A percentile compares a stretch with the other conserved stretches of the same genome.
Conservation (phyloP, 257 asterid species). For the Haberlea rhodopensis region DNA sequence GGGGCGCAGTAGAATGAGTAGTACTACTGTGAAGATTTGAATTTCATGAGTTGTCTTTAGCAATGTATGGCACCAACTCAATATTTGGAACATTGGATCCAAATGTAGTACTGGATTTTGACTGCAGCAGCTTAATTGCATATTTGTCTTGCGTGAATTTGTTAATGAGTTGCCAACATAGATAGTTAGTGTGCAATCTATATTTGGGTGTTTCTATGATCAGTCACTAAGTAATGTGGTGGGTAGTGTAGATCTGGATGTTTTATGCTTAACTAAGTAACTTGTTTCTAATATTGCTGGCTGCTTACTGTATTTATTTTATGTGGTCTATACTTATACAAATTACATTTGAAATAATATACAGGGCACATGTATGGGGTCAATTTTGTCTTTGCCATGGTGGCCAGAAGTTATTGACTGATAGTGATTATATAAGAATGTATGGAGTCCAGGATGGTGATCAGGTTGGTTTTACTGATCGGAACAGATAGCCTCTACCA, state of each 20-base stretch:
- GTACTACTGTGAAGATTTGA: too few species aligned
- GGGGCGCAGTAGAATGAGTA: too few species aligned
- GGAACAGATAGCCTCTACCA: neutral
- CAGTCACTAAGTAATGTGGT: too few species aligned
- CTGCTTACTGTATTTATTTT: conserved; percentile 23
- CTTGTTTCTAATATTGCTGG: neutral
- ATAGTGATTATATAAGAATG: conserved; percentile 51
- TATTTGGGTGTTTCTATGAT: too few species aligned
- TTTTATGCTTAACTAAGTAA: neutral
- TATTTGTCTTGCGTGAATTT: neutral
- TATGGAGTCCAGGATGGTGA: conserved; percentile 73
- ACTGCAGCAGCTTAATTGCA: neutral
- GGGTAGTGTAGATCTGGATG: conserved; percentile 11
- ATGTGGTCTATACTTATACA: conserved; percentile 13
- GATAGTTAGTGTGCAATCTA: too few species aligned
- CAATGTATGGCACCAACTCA: neutral
- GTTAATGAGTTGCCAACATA: conserved; percentile 7
- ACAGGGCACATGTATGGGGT: conserved; percentile 85
- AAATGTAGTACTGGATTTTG: neutral
- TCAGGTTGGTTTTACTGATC: conserved; percentile 50
- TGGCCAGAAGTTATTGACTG: conserved; percentile 54
- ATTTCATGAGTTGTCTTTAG: too few species aligned
- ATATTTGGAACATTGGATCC: neutral
- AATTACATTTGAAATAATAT: conserved; percentile 17
- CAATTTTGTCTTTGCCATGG: conserved; percentile 78